Evolutionary conservation across 2,329 filamentous ascomycete species (phyloP).

Genomic region (Pseudonectria foliicola): DNA sequence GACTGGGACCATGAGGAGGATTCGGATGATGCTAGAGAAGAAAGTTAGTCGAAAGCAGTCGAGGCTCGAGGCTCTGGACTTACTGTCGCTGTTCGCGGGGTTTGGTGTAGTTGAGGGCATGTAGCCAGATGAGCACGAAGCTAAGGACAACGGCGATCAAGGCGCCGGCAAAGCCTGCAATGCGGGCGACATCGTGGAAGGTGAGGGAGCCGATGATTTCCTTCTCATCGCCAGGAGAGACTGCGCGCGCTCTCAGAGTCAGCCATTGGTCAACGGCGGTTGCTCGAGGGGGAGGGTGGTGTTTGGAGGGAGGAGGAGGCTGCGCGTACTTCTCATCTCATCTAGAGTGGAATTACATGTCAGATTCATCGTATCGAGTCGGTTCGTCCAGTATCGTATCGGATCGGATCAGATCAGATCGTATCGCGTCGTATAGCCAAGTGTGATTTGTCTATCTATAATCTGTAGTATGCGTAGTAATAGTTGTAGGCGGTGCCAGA

Average conservation of each 20-base stretch:
- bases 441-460: too few relatives aligned
- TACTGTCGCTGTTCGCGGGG: constrained; percentile 53
- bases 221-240: constrained; percentile 4
- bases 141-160: constrained; percentile 46
- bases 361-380: constrained; percentile 24
- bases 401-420: too few relatives aligned
- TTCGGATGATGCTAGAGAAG: constrained; percentile 65
- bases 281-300: too few relatives aligned
- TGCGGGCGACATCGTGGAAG: constrained; percentile 48
- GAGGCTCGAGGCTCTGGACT: constrained; percentile 12
- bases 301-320: constrained; percentile 1
- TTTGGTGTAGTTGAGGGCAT: constrained; percentile 54
- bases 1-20: constrained; percentile 80
- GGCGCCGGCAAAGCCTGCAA: constrained; percentile 42
- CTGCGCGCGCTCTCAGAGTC: neutral
- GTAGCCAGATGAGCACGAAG: constrained; percentile 50
- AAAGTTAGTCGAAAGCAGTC: neutral
- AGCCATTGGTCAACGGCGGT: too few relatives aligned
- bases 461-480: too few relatives aligned
- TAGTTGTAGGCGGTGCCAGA: too few relatives aligned
- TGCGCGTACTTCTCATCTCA: constrained; percentile 33
- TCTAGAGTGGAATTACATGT: constrained; percentile 39
- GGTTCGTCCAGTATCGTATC: neutral
- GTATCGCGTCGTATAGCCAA: too few relatives aligned
- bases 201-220: constrained; percentile 39